These are phyloP conservation scores for Gonium pectorale DNA, from an alignment of 139 green algal genomes.

Conservation along the genomic window DNA sequence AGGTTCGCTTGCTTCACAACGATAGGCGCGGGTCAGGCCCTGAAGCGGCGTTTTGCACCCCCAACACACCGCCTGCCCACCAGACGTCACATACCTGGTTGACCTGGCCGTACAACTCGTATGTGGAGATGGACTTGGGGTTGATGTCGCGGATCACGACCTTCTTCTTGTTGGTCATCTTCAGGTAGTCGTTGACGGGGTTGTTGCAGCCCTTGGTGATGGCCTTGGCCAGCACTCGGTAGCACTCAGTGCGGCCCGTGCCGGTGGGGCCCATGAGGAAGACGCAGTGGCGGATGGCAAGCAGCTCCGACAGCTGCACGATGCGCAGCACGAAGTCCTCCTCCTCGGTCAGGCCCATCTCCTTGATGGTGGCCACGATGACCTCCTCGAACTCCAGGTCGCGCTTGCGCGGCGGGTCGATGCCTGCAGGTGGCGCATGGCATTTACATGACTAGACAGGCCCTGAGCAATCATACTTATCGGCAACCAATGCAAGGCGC, in stretches of 20 bases:
- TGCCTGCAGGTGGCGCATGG: slow-evolving; percentile 43
- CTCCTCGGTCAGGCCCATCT: slow-evolving; percentile 73
- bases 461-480: too few relatives aligned
- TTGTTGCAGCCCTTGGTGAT: slow-evolving; percentile 77
- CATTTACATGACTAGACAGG: too few relatives aligned
- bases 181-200: slow-evolving; percentile 89
- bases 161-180: slow-evolving; percentile 89
- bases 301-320: slow-evolving; percentile 83
- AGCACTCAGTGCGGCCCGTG: slow-evolving; percentile 80
- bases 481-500: too few relatives aligned
- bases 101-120: slow-evolving; percentile 92
- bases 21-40: too few relatives aligned
- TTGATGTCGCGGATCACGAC: slow-evolving; percentile 86
- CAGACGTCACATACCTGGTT: slow-evolving; percentile 68
- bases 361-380: slow-evolving; percentile 63
- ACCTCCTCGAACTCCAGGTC: slow-evolving; percentile 81
- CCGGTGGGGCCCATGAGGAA: slow-evolving; percentile 90
- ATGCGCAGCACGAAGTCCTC: slow-evolving; percentile 86
- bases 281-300: slow-evolving; percentile 90
- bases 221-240: slow-evolving; percentile 84
- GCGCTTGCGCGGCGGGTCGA: slow-evolving; percentile 80
- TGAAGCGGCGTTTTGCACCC: too few relatives aligned
- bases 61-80: too few relatives aligned
- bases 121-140: slow-evolving; percentile 89
- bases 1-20: too few relatives aligned